Evolutionary conservation across 495 filamentous ascomycete species (phyloP).

Genomic region (Letharia lupina): DNA sequence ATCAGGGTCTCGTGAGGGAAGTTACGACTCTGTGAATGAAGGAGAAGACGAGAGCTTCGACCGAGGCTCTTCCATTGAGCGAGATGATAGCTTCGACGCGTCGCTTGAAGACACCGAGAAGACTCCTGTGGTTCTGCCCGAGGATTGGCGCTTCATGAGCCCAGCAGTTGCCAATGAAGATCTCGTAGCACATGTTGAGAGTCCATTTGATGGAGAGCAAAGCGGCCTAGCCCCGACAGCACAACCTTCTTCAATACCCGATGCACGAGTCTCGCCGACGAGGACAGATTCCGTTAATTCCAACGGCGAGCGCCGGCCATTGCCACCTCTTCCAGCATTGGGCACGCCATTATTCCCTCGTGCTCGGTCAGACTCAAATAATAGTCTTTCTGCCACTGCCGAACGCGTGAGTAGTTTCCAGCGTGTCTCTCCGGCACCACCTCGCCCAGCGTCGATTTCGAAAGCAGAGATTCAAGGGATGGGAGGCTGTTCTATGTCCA

Average conservation of each 20-base stretch:
- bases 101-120: conserved; percentile 92
- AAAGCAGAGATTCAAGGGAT: conserved; percentile 66
- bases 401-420: conserved; percentile 54
- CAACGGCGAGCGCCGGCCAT: conserved; percentile 62
- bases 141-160: conserved; percentile 84
- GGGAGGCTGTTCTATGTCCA: conserved; percentile 58
- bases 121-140: conserved; percentile 91
- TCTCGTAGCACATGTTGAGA: conserved; percentile 48
- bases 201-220: conserved; percentile 58
- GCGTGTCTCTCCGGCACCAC: conserved; percentile 57
- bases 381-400: conserved; percentile 49
- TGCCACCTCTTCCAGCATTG: conserved; percentile 63
- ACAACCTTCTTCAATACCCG: conserved; percentile 34
- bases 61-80: conserved; percentile 54
- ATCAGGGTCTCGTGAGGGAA: conserved; percentile 79
- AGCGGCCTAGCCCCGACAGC: conserved; percentile 54
- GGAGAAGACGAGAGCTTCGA: conserved; percentile 67
- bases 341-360: conserved; percentile 30
- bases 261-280: conserved; percentile 29
- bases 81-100: conserved; percentile 87
- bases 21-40: conserved; percentile 78
- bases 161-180: conserved; percentile 46
- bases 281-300: conserved; percentile 54
- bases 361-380: conserved; percentile 38
- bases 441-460: conserved; percentile 50